Base-by-base conservation (phyloP, 2,329 filamentous ascomycete species). In the Curvularia lunata region DNA sequence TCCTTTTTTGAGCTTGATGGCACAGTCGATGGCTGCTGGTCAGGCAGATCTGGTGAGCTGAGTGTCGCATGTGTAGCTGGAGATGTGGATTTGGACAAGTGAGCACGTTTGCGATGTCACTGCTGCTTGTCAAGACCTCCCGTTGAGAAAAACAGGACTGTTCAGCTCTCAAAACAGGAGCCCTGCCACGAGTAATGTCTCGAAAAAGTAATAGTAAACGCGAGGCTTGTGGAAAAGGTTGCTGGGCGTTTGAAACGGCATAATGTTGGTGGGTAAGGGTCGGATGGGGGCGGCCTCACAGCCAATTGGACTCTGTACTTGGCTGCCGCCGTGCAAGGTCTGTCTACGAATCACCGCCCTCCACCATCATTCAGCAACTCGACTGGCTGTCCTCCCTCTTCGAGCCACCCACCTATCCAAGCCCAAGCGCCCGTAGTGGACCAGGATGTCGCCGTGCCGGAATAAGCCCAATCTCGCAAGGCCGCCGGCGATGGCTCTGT, bases 401-500 rank as follows among this genome's bases (percentile, higher is more conserved):
- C 66, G 50, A 72, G 43, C 50, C 65, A 70, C 68, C 70, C 69
- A 68, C 63, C 68, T 59, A 61, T 60, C 65, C 67, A 71, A 64
- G 71, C 70, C 72, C 73, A 75, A 75, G 73, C 74, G 74, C 74
- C 67, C 71, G 71, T 62, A 63, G 42, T 66, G 58, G 56, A 64
- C 66, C 64, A 70, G 63, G 65, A 70, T 67, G 66, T 58, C 62
- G 64, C 62, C 65, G 66, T 67, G 64, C 62, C 64, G 63, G 66
- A 43, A 48, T 62, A 61, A 67, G 66, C 67, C 61, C 66, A 70
- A 66, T 59, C 58, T 64, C 47, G 61, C 62, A 67, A 61, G 65
- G 64, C 61, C 56, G 61, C 66, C 63, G 62, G 64, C 66, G 62
- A 60, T 56, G 64, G 61, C 61, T 63, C 63, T 58, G 32, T 40